Evolutionary conservation across 2,329 filamentous ascomycete species (phyloP).

Genomic region (Diaporthe citriasiana): DNA sequence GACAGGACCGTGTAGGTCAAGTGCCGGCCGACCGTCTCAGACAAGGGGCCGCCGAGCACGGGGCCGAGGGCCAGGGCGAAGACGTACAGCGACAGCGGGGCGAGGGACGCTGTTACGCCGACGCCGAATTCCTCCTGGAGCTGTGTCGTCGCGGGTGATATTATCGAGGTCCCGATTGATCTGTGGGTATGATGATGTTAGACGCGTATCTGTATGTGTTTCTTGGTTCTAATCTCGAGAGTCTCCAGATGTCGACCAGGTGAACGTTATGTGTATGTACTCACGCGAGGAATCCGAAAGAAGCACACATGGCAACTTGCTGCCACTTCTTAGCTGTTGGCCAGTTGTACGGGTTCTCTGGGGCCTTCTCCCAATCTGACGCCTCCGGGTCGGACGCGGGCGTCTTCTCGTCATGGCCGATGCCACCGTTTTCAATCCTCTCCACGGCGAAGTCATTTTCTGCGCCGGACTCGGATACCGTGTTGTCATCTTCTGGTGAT

Average conservation of each 20-base stretch:
- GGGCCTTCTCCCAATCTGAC: slow-evolving; percentile 55
- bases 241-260: too few species aligned
- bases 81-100: slow-evolving; percentile 72
- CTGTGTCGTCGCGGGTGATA: slow-evolving; percentile 61
- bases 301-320: slow-evolving; percentile 55
- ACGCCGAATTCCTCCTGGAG: slow-evolving; percentile 68
- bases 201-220: not conserved
- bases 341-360: slow-evolving; percentile 68
- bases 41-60: slow-evolving; percentile 70
- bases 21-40: slow-evolving; percentile 69
- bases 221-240: not conserved
- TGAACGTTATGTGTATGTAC: slow-evolving; percentile 39
- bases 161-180: slow-evolving; percentile 67
- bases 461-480: not conserved
- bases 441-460: not conserved
- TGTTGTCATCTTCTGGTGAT: slow-evolving; percentile 1
- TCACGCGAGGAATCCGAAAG: slow-evolving; percentile 59
- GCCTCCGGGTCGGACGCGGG: not conserved
- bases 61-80: slow-evolving; percentile 73
- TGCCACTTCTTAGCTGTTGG: slow-evolving; percentile 56
- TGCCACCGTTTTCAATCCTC: not conserved
- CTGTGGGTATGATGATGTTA: slow-evolving; percentile 50
- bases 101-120: slow-evolving; percentile 67
- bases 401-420: not conserved
- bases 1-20: slow-evolving; percentile 64